phyloP scores from a whole-genome alignment of 2,329 filamentous ascomycete species.

The Penicillium sp. region DNA sequence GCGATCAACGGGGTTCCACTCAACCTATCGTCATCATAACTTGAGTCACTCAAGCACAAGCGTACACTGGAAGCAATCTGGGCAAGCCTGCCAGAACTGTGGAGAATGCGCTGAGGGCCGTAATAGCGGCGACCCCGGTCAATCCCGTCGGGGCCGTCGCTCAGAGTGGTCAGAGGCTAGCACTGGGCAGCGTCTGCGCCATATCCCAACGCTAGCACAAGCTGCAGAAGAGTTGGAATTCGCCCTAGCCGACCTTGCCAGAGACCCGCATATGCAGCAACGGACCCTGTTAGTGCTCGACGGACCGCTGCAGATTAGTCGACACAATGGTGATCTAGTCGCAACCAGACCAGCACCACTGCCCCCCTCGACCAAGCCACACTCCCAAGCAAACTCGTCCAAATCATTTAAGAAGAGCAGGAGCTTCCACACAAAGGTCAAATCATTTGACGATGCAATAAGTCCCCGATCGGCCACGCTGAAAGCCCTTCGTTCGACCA shows the following conservation, averaged over 20 bases:
- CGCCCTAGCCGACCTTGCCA: constrained; percentile 19
- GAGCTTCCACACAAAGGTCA: constrained; percentile 7
- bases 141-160: constrained; percentile 15
- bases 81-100: constrained; percentile 5
- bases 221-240: constrained; percentile 44
- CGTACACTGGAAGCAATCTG: neutral
- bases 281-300: constrained; percentile 31
- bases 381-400: constrained; percentile 9
- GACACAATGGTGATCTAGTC: constrained; percentile 42
- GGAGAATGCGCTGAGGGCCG: constrained; percentile 10
- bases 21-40: neutral
- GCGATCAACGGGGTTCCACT: neutral
- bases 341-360: constrained; percentile 40
- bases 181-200: constrained; percentile 19
- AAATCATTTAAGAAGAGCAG: constrained; percentile 10
- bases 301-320: constrained; percentile 42
- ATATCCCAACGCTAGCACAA: constrained; percentile 37
- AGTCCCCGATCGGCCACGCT: neutral
- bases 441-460: constrained; percentile 3
- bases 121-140: neutral
- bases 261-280: constrained; percentile 10
- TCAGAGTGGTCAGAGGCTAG: constrained; percentile 12
- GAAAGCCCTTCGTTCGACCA: neutral
- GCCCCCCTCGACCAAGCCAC: constrained; percentile 34
- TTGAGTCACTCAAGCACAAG: neutral